Base-by-base conservation (phyloP, 2,329 filamentous ascomycete genomes). In the Ophiostoma sp. region DNA sequence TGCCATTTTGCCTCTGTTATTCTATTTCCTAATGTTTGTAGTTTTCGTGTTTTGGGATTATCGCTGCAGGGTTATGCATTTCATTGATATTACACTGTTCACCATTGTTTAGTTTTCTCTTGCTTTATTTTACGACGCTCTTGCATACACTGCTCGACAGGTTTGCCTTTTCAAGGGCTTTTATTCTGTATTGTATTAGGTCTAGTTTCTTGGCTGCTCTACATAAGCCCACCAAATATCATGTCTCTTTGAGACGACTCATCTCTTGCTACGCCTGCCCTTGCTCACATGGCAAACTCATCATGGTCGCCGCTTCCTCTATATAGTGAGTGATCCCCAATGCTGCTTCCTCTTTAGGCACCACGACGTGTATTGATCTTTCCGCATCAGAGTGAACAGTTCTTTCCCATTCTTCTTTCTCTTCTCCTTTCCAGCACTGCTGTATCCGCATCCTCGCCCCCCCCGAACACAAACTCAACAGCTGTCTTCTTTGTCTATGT, bases 101-200 rank as follows among this genome's bases (percentile, higher is more conserved):
- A 38, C 12, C 27, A 60, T 62, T 41, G 45, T 44, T 52, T 52
- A 49, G 45, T 44, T 52, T 52, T 42, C n/a, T 55, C 45, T 52
- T 69, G 60, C 45, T n/a, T n/a, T 38, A 38, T 38, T 60, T 65
- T 36, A 65, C 42, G 47, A 60, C 65, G 38, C 41, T 65, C 40
- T 58, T 66, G 64, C 65, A 66, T 67, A 67, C 63, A 55, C 16
- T 69, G 64, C 67, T 18, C 12, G 55, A 58, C n/a, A 27, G 64
- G 47, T 44, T 36, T 16, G 42, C 49, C 52, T 38, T 41, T 69
- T 18, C 5, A 42, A 18, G 4, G n/a, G 40, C 14, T 65, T 52
- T 42, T 18, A 9, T 58, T 68, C 42, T 70, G 68, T 66, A 66
- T 65, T 69, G 63, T 68, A 69, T 40, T 60, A 65, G 44, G 44